Base-by-base conservation (phyloP, 2,329 filamentous ascomycete species). In the Sphaerulina vaccinii region DNA sequence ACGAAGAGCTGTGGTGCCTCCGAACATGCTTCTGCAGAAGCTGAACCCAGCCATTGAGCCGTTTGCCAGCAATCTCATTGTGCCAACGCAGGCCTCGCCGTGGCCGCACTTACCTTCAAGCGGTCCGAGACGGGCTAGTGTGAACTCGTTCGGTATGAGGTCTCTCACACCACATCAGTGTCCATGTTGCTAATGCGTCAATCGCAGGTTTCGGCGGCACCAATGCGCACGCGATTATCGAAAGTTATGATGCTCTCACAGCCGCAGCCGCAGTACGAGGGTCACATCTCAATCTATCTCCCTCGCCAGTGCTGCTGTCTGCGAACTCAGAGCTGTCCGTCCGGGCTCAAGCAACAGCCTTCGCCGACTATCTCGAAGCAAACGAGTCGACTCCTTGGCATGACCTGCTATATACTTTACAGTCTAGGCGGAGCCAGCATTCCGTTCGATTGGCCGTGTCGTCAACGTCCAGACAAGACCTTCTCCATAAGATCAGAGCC, bases 31-130 rank as follows among this genome's bases (percentile, higher is more conserved):
- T 16, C 61, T 67, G 24, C 45, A 58, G 6, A 49, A 53, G 18
- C 39, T 57, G 5, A 63, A 59, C 36, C 59, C 56, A 5, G 35
- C 45, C 8, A 49, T 80, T 1, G 51, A 47, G n/a, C 52, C 56
- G 9, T 52, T 52, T 24, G 51, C 49, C 22, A 23, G 35, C 13
- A 53, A 57, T 18, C 32, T 63, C 10, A n/a, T 44, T n/a, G 41
- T 64, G 7, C 49, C 54, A n/a, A 51, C 36, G 18, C 15, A 41
- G 22, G 23, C 43, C 16, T 36, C 9, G 19, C 36, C 49, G 11
- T 52, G 49, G 52, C 52, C 49, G 15, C 11, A 48, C 29, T 3
- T 41, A 33, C 27, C 15, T 13, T 13, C 16, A 22, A 39, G 11
- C 15, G 32, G 9, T 15, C 43, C 52, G 37, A 41, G 55, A 36